phyloP scores from a whole-genome alignment of 148 eudicot genomes.

The Camellia japonica region DNA sequence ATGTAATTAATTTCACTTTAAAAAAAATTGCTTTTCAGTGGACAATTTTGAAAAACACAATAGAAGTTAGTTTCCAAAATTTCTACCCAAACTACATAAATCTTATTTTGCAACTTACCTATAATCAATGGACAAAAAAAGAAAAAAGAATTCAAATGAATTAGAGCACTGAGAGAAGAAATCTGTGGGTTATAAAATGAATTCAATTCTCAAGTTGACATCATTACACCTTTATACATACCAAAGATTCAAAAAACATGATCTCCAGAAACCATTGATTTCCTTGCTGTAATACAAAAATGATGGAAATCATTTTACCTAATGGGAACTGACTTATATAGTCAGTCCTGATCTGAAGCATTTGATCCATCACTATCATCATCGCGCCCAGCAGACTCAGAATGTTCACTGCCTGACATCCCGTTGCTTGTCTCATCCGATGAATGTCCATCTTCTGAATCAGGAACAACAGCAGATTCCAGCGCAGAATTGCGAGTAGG shows the following conservation, averaged over 20 bases:
- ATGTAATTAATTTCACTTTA: too few relatives aligned
- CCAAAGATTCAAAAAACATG: background rate
- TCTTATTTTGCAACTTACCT: too few relatives aligned
- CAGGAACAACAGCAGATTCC: slow-evolving; percentile 37
- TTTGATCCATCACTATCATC: slow-evolving; percentile 31
- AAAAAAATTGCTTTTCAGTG: too few relatives aligned
- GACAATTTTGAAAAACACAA: too few relatives aligned
- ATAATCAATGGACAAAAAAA: too few relatives aligned
- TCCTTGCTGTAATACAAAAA: slow-evolving; percentile 23
- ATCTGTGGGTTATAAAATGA: too few relatives aligned
- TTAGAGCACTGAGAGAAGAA: too few relatives aligned
- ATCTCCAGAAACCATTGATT: background rate
- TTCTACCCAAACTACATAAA: too few relatives aligned
- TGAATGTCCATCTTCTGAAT: slow-evolving; percentile 55
- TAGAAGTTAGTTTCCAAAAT: too few relatives aligned
- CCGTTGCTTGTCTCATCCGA: slow-evolving; percentile 23
- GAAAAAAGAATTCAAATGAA: too few relatives aligned
- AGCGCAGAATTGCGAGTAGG: slow-evolving; percentile 60
- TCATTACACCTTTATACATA: slow-evolving; percentile 5
- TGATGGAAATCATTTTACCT: slow-evolving; percentile 12
- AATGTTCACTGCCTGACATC: slow-evolving; percentile 13
- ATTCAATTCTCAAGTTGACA: background rate
- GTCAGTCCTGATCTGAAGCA: slow-evolving; percentile 10
- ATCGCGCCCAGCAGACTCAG: slow-evolving; percentile 33
- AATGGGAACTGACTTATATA: background rate